Percentiles rank a stretch among this genome's conserved stretches.
These are phyloP conservation scores for Huntiella abstrusa DNA, from an alignment of 2,329 filamentous ascomycete species.

Conservation along the genomic window DNA sequence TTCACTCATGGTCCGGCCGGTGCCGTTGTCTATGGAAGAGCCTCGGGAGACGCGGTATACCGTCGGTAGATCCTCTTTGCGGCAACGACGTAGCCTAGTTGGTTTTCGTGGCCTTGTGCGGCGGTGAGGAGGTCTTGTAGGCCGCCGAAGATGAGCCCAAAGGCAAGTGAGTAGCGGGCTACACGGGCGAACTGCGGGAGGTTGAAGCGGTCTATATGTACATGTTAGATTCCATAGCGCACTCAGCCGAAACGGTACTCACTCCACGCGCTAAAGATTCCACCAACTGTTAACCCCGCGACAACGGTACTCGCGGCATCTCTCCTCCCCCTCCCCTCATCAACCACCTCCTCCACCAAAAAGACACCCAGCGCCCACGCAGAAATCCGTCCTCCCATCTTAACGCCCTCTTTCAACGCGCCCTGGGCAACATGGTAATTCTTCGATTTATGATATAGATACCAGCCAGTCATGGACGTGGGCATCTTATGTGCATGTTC, in stretches of 20 bases:
- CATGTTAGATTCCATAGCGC: not conserved
- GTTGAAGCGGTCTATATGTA: constrained; percentile 51
- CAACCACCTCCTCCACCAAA: constrained; percentile 67
- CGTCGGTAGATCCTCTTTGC: not conserved
- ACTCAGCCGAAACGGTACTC: constrained; percentile 19
- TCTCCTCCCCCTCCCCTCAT: constrained; percentile 47
- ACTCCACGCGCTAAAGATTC: constrained; percentile 76
- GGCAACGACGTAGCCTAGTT: constrained; percentile 47
- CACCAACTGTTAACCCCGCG: constrained; percentile 68
- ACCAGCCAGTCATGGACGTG: constrained; percentile 70
- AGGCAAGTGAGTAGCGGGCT: constrained; percentile 58
- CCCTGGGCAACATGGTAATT: constrained; percentile 74
- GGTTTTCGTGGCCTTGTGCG: constrained; percentile 44
- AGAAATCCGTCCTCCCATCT: constrained; percentile 51
- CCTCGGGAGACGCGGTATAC: too few relatives aligned
- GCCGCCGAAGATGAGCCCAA: constrained; percentile 64
- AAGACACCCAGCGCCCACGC: constrained; percentile 63
- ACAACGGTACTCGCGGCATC: constrained; percentile 69
- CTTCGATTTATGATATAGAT: constrained; percentile 96
- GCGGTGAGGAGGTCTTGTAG: constrained; percentile 57
- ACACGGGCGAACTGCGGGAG: constrained; percentile 58
- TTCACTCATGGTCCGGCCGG: not conserved
- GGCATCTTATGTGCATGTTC: constrained; percentile 93
- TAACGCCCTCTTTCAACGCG: constrained; percentile 58
- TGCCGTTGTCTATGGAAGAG: too few relatives aligned